Percentiles rank a stretch among this genome's conserved stretches.
Conservation (phyloP, 2,329 filamentous ascomycete genomes). For the Fusarium stilboides region DNA sequence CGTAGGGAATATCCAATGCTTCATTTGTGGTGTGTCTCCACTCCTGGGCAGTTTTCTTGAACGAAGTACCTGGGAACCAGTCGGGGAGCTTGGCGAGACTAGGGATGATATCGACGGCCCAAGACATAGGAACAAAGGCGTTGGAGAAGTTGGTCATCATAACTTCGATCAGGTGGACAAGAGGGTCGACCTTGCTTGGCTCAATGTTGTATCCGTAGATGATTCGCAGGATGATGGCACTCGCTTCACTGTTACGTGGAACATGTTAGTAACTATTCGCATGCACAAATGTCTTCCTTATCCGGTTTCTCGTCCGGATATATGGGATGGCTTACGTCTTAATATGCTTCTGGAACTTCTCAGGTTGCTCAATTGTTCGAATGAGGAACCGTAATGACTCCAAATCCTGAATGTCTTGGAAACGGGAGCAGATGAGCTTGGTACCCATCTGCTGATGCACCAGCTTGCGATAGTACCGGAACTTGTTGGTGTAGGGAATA, state of each 20-base stretch:
- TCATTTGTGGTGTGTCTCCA: conserved; percentile 44
- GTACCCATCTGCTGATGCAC: conserved; percentile 53
- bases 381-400: conserved; percentile 50
- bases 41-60: conserved; percentile 50
- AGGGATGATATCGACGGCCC: conserved; percentile 55
- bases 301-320: no score
- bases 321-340: conserved; percentile 43
- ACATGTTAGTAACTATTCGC: background rate
- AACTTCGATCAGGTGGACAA: conserved; percentile 51
- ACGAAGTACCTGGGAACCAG: conserved; percentile 51
- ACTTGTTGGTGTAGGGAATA: conserved; percentile 37
- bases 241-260: conserved; percentile 44
- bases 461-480: conserved; percentile 48
- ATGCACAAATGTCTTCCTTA: no score
- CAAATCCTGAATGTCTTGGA: conserved; percentile 46
- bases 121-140: conserved; percentile 51
- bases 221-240: conserved; percentile 49
- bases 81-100: conserved; percentile 51
- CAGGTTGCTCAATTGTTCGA: conserved; percentile 42
- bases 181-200: conserved; percentile 49
- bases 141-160: conserved; percentile 51
- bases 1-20: conserved; percentile 49
- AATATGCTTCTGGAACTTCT: conserved; percentile 44
- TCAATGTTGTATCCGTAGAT: conserved; percentile 54
- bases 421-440: conserved; percentile 31